Percentiles rank a stretch among this genome's conserved stretches.
Evolutionary conservation across 257 asterid species (phyloP).

Genomic region (Nicotiana obtusifolia): DNA sequence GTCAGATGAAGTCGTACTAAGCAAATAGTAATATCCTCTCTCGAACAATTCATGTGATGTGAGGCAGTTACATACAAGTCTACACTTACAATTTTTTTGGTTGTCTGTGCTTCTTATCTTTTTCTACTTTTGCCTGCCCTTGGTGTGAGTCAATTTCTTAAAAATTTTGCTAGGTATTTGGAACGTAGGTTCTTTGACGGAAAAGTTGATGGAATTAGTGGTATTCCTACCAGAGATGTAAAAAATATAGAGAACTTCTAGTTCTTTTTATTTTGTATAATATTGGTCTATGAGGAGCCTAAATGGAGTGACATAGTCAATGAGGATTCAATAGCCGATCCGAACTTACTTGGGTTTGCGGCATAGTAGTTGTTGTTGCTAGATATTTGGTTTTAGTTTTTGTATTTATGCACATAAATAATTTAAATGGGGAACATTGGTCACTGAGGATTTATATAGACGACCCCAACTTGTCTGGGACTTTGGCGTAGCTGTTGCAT

Average conservation of each 20-base stretch:
- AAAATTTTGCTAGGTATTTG: background rate
- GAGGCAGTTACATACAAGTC: background rate
- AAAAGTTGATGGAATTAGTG: background rate
- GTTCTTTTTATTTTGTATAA: background rate
- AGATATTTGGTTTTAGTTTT: constrained; percentile 12
- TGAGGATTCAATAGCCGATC: background rate
- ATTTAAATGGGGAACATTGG: background rate
- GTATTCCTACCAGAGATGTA: background rate
- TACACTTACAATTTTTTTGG: background rate
- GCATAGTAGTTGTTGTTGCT: constrained; percentile 3
- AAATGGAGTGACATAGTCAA: background rate
- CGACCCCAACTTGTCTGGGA: background rate
- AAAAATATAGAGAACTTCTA: background rate
- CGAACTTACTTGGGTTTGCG: background rate
- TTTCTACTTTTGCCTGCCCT: background rate
- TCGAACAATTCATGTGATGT: background rate
- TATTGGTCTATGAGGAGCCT: background rate
- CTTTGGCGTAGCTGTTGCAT: background rate
- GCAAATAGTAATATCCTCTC: background rate
- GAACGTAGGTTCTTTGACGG: background rate
- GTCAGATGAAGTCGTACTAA: background rate
- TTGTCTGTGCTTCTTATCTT: background rate
- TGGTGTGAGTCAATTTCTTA: background rate
- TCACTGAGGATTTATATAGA: background rate
- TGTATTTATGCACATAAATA: background rate